Evolutionary conservation across 768 basidiomycete genomes (phyloP).

Genomic region (Aureoboletus auriporus): DNA sequence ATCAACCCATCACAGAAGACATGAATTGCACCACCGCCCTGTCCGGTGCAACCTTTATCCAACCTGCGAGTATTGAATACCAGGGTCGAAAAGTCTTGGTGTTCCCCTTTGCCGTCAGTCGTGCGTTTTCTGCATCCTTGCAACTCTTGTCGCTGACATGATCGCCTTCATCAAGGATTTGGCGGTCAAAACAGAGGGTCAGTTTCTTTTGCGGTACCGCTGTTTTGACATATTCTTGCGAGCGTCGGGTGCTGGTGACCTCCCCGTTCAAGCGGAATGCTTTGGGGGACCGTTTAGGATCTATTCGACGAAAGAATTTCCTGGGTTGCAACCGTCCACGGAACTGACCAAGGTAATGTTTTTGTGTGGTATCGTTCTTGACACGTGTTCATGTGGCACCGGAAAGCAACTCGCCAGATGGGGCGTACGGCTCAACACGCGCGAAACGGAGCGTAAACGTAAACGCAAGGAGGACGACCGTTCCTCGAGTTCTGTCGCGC

Average conservation of each 20-base stretch:
- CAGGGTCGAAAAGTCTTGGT: conserved; percentile 49
- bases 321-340: conserved; percentile 64
- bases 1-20: conserved; percentile 42
- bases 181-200: conserved; percentile 62
- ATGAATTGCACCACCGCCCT: conserved; percentile 45
- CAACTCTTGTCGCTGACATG: neutral
- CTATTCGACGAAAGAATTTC: conserved; percentile 73
- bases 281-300: conserved; percentile 66
- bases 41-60: conserved; percentile 60
- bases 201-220: conserved; percentile 68
- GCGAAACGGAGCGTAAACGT: conserved; percentile 34
- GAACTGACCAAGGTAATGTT: conserved; percentile 59
- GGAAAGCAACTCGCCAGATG: conserved; percentile 31
- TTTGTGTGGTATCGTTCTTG: neutral
- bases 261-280: conserved; percentile 56
- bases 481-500: conserved; percentile 2
- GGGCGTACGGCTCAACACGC: conserved; percentile 35
- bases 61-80: conserved; percentile 51
- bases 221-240: conserved; percentile 57
- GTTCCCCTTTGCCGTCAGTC: conserved; percentile 60
- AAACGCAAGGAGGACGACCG: conserved; percentile 26
- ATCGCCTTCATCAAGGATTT: conserved; percentile 45
- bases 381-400: conserved; percentile 3
- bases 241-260: conserved; percentile 24
- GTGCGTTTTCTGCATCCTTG: conserved; percentile 6